Base-by-base conservation (phyloP, 441 rosid species). In the Croton setiger region DNA sequence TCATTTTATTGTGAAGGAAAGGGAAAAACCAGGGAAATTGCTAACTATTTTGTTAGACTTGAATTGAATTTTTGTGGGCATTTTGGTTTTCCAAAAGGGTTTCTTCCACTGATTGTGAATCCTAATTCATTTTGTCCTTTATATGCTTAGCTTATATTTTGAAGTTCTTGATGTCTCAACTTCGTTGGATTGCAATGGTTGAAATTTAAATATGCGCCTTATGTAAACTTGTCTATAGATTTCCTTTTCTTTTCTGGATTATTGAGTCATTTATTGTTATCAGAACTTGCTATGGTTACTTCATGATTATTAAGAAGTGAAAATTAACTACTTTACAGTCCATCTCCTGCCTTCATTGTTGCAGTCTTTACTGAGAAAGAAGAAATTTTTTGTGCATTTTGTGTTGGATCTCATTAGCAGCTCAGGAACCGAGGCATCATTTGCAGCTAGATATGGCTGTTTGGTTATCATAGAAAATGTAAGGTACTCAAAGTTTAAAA, bases 381-480 rank as follows among this genome's bases (percentile, higher is more conserved):
- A 83, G 63, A 84, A 86, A 60, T 72, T 82, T 63, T 90, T 90
- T 72, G 93, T 88, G 81, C 93, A 88, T 83, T 86, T 90, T 75
- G 83, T 88, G 69, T 75, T 90, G 62, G 90, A 88, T 74, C 96
- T 83, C 4, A 75, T 88, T 39, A 85, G 84, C 69, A 80, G 80
- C 47, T 78, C 85, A 43, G 83, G 84, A 5, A 79, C 85, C 15
- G 93, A 86, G 68, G 84, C 87, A 49, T 90, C 93, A 14, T 90
- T 88, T 84, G 90, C 87, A 60, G 93, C 96, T 70, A 77, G 82
- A 82, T 84, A 83, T 62, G 93, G 93, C 44, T 90, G 93, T 66
- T 72, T 90, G 76, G 89, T 88, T 35, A 44, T 76, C 39, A 81
- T 90, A 65, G 90, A 90, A 77, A 88, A 79, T 69, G 96, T 90